These are phyloP conservation scores for Dothistroma septosporum DNA, from an alignment of 2,329 filamentous ascomycete genomes.

Conservation along the genomic window DNA sequence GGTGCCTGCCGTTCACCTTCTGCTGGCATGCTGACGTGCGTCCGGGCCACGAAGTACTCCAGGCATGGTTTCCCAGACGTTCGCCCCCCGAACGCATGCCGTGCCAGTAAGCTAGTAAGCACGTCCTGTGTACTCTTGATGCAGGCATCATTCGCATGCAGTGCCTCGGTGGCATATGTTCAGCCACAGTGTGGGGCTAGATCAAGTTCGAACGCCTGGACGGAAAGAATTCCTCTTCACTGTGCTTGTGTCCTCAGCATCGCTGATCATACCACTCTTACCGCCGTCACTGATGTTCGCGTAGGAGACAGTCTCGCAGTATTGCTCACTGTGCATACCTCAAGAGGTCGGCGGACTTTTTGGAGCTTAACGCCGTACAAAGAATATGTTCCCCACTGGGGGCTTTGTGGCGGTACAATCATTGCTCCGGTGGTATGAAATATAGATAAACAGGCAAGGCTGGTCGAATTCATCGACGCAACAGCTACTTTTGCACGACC, in stretches of 20 bases:
- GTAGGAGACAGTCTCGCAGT: background rate
- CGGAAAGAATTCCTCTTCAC: background rate
- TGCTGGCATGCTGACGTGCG: conserved; percentile 4
- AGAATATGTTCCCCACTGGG: background rate
- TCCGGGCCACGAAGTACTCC: background rate
- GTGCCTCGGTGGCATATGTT: background rate
- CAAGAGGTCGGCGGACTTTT: background rate
- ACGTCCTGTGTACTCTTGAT: background rate
- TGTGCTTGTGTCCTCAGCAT: background rate
- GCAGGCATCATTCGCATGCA: background rate
- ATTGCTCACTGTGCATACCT: background rate
- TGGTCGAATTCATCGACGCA: background rate
- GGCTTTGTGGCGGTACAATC: background rate
- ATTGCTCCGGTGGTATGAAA: background rate
- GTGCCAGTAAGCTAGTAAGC: background rate
- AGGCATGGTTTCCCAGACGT: background rate
- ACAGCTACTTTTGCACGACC: background rate
- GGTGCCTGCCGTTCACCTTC: background rate
- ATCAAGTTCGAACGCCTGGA: background rate
- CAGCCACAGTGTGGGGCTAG: background rate
- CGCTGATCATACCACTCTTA: background rate
- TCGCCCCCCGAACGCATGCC: background rate
- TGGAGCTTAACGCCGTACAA: background rate
- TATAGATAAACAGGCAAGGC: background rate
- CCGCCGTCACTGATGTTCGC: background rate